Evolutionary conservation across 768 basidiomycete genomes (phyloP).

Genomic region (Mycena leptocephala): DNA sequence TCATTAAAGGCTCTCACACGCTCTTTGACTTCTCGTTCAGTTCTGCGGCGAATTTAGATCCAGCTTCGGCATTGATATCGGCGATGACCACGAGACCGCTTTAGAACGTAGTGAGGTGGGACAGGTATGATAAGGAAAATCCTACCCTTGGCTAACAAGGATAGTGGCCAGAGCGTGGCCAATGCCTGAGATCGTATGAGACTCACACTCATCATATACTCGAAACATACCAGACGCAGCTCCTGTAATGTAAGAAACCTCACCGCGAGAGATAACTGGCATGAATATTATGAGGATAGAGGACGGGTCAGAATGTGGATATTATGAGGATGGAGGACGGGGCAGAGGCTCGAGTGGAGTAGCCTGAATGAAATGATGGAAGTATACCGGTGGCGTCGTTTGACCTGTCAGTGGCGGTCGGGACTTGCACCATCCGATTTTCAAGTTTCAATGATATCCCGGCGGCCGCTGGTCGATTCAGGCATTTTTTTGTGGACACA

Average conservation of each 20-base stretch:
- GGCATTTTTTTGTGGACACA: too few species aligned
- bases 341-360: neutral
- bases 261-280: conserved; percentile 27
- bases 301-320: too few species aligned
- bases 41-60: conserved; percentile 30
- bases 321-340: neutral
- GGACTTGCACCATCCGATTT: too few species aligned
- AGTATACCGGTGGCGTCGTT: too few species aligned
- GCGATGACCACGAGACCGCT: conserved; percentile 37
- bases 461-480: too few species aligned
- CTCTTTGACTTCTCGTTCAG: conserved; percentile 36
- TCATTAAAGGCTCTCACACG: conserved; percentile 26
- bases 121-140: neutral
- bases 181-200: conserved; percentile 24
- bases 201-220: neutral
- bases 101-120: neutral
- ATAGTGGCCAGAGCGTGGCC: conserved; percentile 27
- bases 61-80: conserved; percentile 31
- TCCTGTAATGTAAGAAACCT: conserved; percentile 31
- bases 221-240: conserved; percentile 27
- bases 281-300: too few species aligned
- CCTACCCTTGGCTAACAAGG: conserved; percentile 36
- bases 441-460: too few species aligned
- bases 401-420: too few species aligned
- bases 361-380: too few species aligned